These are phyloP conservation scores for Aureobasidium sp. DNA, from an alignment of 2,329 filamentous ascomycete species.

Conservation along the genomic window DNA sequence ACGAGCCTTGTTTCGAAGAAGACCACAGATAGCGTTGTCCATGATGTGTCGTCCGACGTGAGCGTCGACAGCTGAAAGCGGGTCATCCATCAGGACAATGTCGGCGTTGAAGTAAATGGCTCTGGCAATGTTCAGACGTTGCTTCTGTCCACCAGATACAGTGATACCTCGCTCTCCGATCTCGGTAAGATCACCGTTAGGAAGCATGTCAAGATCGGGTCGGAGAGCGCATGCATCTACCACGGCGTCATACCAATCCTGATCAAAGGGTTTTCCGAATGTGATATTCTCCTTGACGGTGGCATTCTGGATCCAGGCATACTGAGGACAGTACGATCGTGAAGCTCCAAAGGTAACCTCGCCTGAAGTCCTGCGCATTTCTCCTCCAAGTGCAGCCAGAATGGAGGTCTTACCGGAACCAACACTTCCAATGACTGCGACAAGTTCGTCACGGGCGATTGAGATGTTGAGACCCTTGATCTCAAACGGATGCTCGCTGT, in stretches of 20 bases:
- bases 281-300: conserved; percentile 81
- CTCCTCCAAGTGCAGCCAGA: conserved; percentile 79
- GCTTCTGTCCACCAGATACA: conserved; percentile 90
- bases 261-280: conserved; percentile 70
- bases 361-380: conserved; percentile 79
- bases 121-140: conserved; percentile 86
- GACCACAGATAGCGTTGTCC: conserved; percentile 84
- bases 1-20: conserved; percentile 81
- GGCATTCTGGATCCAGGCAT: conserved; percentile 95
- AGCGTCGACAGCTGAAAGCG: conserved; percentile 49
- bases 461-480: conserved; percentile 59
- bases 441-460: conserved; percentile 65
- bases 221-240: conserved; percentile 76
- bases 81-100: conserved; percentile 57
- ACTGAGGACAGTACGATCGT: conserved; percentile 88
- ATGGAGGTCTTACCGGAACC: conserved; percentile 87
- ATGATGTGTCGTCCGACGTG: conserved; percentile 67
- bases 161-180: conserved; percentile 95
- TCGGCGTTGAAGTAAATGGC: conserved; percentile 59
- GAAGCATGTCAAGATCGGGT: conserved; percentile 87
- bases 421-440: conserved; percentile 82
- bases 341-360: conserved; percentile 68
- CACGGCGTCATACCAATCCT: conserved; percentile 75
- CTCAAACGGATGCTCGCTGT: conserved; percentile 60
- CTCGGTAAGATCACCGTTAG: conserved; percentile 78